A percentile compares a stretch with the other conserved stretches of the same genome.
These are phyloP conservation scores for Rhizopus microsporus DNA, from an alignment of 371 early-diverging fungal genomes.

Conservation along the genomic window DNA sequence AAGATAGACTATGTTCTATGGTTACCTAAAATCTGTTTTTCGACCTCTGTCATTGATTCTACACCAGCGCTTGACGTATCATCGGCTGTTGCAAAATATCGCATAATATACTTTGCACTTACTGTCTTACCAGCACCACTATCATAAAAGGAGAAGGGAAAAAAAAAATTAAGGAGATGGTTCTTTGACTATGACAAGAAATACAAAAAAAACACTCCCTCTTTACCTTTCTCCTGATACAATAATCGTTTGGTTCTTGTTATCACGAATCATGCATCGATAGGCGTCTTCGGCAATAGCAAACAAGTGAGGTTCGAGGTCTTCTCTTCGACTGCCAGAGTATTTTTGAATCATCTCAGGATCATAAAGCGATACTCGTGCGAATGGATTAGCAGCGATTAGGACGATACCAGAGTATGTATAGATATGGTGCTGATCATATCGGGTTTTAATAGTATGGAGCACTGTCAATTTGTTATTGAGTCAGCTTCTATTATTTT, in stretches of 20 bases:
- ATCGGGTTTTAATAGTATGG: constrained; percentile 86
- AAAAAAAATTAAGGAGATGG: too few species aligned
- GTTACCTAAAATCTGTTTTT: constrained; percentile 74
- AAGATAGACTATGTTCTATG: neutral
- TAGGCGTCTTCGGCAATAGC: constrained; percentile 98
- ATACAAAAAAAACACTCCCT: neutral
- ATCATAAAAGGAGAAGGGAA: neutral
- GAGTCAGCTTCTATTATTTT: neutral
- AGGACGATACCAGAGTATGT: constrained; percentile 99
- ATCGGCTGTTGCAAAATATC: constrained; percentile 95
- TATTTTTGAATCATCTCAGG: constrained; percentile 85
- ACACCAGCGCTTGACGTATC: constrained; percentile 53
- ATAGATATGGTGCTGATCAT: constrained; percentile 91
- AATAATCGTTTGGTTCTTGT: constrained; percentile 96
- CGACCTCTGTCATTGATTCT: constrained; percentile 75
- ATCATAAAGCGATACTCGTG: constrained; percentile 83
- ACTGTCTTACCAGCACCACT: constrained; percentile 96
- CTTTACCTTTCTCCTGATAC: constrained; percentile 95
- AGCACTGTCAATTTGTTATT: constrained; percentile 57
- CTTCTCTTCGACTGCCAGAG: constrained; percentile 90
- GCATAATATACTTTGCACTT: constrained; percentile 95
- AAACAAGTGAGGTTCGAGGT: constrained; percentile 98
- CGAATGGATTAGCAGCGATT: constrained; percentile 98
- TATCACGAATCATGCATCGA: constrained; percentile 89
- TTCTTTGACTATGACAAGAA: neutral